Conservation (phyloP, 257 asterid genomes). For the Nicotiana otophora region DNA sequence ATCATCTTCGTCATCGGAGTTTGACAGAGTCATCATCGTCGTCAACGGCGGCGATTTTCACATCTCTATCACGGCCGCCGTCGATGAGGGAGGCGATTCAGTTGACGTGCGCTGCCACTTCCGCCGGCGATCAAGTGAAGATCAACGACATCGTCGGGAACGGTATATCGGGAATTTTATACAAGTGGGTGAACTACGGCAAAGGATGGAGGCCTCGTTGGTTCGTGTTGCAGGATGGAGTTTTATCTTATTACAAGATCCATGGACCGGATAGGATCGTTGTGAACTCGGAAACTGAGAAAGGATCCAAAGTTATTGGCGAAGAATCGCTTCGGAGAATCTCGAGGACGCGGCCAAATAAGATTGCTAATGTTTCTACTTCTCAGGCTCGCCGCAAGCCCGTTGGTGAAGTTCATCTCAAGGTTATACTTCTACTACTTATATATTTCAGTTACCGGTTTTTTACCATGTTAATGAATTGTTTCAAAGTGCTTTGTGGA, state of each 20-base stretch:
- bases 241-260: slow-evolving; percentile 86
- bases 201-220: slow-evolving; percentile 96
- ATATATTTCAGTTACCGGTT: background rate
- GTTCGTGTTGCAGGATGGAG: slow-evolving; percentile 95
- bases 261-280: slow-evolving; percentile 85
- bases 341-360: slow-evolving; percentile 31
- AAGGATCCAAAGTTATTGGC: slow-evolving; percentile 82
- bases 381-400: slow-evolving; percentile 49
- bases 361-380: slow-evolving; percentile 18
- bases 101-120: slow-evolving; percentile 15
- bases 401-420: slow-evolving; percentile 92
- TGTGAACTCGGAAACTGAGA: slow-evolving; percentile 54
- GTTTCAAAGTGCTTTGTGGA: background rate
- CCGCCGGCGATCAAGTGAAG: slow-evolving; percentile 42
- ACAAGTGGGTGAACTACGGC: slow-evolving; percentile 98
- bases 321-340: slow-evolving; percentile 62
- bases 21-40: slow-evolving; percentile 11
- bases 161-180: slow-evolving; percentile 71
- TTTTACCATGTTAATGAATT: background rate
- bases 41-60: slow-evolving; percentile 6
- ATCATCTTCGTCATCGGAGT: background rate
- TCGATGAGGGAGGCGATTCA: slow-evolving; percentile 17
- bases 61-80: slow-evolving; percentile 14
- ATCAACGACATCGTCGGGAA: slow-evolving; percentile 80
- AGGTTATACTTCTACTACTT: slow-evolving; percentile 29